These are phyloP conservation scores for Colletotrichum karsti DNA, from an alignment of 2,329 filamentous ascomycete species.

Conservation along the genomic window DNA sequence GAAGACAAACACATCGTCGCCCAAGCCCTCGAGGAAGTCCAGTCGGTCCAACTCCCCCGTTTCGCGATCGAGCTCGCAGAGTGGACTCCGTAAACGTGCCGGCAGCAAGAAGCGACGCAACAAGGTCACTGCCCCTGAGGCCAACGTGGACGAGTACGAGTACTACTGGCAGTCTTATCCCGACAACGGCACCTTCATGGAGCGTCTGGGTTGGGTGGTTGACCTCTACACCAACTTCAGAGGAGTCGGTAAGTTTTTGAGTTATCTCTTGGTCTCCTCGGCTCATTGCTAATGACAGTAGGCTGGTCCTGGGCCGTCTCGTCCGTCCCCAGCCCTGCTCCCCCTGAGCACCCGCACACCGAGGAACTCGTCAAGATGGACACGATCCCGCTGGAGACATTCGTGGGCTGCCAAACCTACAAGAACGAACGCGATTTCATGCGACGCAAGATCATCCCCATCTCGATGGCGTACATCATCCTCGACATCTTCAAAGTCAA, in stretches of 20 bases:
- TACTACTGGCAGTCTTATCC: constrained; percentile 72
- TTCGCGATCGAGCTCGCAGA: background rate
- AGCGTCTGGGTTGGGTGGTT: constrained; percentile 63
- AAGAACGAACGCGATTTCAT: constrained; percentile 55
- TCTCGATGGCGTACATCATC: constrained; percentile 68
- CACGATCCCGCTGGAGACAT: constrained; percentile 50
- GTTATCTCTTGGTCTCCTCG: background rate
- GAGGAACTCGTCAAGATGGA: constrained; percentile 49
- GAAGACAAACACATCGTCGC: constrained; percentile 12
- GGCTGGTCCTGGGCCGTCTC: constrained; percentile 67
- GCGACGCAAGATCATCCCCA: constrained; percentile 48
- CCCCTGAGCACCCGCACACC: constrained; percentile 49
- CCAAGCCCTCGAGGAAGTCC: background rate
- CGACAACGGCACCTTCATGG: constrained; percentile 52
- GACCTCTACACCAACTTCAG: constrained; percentile 65
- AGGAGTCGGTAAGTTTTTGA: constrained; percentile 54
- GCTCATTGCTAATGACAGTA: constrained; percentile 32
- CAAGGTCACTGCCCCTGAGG: constrained; percentile 14
- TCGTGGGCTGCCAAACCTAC: constrained; percentile 54
- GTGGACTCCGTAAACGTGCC: background rate
- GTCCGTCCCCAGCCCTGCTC: constrained; percentile 53
- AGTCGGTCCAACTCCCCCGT: constrained; percentile 8
- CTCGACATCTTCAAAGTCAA: constrained; percentile 76
- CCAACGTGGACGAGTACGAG: constrained; percentile 42
- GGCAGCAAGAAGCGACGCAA: constrained; percentile 16